phyloP scores from a whole-genome alignment of 805 yeast species.

The Saccharomycopsis sp. region DNA sequence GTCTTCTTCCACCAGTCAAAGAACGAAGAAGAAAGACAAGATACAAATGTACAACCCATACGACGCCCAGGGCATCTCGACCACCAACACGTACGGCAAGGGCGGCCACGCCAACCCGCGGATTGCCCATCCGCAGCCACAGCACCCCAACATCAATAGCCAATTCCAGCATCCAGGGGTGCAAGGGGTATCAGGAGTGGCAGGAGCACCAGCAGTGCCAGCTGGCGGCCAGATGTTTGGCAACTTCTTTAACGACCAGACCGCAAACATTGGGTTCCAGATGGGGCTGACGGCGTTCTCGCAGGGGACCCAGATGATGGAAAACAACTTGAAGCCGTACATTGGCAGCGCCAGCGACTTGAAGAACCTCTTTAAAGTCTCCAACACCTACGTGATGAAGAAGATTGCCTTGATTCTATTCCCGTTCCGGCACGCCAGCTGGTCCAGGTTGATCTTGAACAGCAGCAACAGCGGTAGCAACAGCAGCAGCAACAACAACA shows the following conservation, averaged over 20 bases:
- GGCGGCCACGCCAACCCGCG: constrained; percentile 3
- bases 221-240: too few species aligned
- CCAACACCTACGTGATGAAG: constrained; percentile 72
- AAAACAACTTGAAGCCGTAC: constrained; percentile 52
- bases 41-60: constrained; percentile 17
- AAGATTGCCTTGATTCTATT: constrained; percentile 68
- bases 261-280: constrained; percentile 78
- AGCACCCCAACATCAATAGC: constrained; percentile 1
- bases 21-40: too few species aligned
- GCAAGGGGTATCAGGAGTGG: not conserved
- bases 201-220: not conserved
- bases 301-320: constrained; percentile 72
- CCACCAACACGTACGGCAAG: not conserved
- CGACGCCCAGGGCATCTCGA: constrained; percentile 5
- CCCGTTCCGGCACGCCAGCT: constrained; percentile 78
- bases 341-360: constrained; percentile 38
- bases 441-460: constrained; percentile 52
- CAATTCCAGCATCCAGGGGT: not conserved
- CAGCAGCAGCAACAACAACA: too few species aligned
- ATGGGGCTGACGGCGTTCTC: constrained; percentile 79
- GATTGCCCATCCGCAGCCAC: constrained; percentile 13
- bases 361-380: constrained; percentile 84
- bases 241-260: constrained; percentile 74
- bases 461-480: constrained; percentile 26
- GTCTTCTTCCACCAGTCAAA: too few species aligned